Percentiles rank a stretch among this genome's conserved stretches.
phyloP scores from a whole-genome alignment of 306 rosid species.

The Trifolium subterraneum region DNA sequence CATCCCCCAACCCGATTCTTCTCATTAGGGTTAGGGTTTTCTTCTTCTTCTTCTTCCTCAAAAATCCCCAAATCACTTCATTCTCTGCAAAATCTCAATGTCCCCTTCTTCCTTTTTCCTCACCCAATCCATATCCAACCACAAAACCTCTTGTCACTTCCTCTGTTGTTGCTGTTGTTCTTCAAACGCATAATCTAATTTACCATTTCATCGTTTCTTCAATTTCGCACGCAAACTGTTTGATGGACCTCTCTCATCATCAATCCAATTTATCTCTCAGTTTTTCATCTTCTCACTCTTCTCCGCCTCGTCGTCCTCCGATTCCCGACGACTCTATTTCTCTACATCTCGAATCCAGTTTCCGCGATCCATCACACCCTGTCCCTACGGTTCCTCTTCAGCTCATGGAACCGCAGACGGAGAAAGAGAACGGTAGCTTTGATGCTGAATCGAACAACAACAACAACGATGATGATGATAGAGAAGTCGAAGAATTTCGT shows the following conservation, averaged over 20 bases:
- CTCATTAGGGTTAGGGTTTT: constrained; percentile 47
- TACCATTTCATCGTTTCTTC: background rate
- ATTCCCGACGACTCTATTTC: constrained; percentile 69
- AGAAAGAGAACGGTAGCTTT: constrained; percentile 9
- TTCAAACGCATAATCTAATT: background rate
- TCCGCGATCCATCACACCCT: constrained; percentile 57
- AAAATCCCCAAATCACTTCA: background rate
- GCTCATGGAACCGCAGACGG: constrained; percentile 66
- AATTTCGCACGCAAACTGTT: background rate
- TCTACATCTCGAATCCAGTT: constrained; percentile 70
- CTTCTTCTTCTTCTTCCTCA: constrained; percentile 14
- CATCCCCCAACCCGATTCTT: constrained; percentile 33
- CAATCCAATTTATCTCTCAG: constrained; percentile 70
- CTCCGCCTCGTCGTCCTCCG: constrained; percentile 61
- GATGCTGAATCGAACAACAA: constrained; percentile 27
- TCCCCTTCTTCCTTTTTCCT: constrained; percentile 10
- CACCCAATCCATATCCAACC: constrained; percentile 16
- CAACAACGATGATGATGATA: constrained; percentile 56
- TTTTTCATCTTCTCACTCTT: constrained; percentile 65
- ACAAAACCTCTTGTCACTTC: background rate
- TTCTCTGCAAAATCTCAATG: constrained; percentile 37
- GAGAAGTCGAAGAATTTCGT: constrained; percentile 79
- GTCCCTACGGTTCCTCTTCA: constrained; percentile 70
- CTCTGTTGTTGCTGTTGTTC: constrained; percentile 32
- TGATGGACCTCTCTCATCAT: constrained; percentile 69